These are phyloP conservation scores for Hyphopichia wangnamkhiaoensis DNA, from an alignment of 1,139 yeast species.

Conservation along the genomic window DNA sequence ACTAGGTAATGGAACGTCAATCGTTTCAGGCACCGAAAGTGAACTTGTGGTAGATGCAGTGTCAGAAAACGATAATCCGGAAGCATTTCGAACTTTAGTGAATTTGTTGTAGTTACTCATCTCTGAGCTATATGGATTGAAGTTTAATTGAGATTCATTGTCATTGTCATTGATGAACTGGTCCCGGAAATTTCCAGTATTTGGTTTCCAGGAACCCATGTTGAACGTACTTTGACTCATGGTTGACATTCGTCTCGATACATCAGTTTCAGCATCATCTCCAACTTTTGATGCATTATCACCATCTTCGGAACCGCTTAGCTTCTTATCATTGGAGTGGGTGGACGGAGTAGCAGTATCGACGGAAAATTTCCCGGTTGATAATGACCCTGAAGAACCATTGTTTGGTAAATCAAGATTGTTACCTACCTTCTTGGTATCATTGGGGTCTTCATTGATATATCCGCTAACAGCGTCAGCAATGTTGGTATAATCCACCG, in stretches of 20 bases:
- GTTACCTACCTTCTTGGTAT: slow-evolving; percentile 2
- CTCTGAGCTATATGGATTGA: slow-evolving; percentile 27
- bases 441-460: slow-evolving; percentile 14
- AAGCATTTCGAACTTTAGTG: slow-evolving; percentile 30
- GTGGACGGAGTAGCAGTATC: slow-evolving; percentile 11
- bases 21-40: slow-evolving; percentile 44
- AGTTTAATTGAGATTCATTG: slow-evolving; percentile 40
- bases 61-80: slow-evolving; percentile 20
- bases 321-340: too few species aligned
- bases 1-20: slow-evolving; percentile 42
- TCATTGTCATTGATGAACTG: slow-evolving; percentile 51
- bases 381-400: slow-evolving; percentile 37
- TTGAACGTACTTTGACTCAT: slow-evolving; percentile 42
- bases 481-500: slow-evolving; percentile 27
- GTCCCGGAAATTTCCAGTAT: slow-evolving; percentile 50
- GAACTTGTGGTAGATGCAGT: slow-evolving; percentile 28
- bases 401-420: background rate
- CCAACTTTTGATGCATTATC: background rate
- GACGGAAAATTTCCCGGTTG: slow-evolving; percentile 37
- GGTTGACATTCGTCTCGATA: slow-evolving; percentile 35
- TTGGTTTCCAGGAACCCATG: slow-evolving; percentile 57
- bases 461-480: slow-evolving; percentile 30
- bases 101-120: slow-evolving; percentile 32
- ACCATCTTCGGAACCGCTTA: background rate
- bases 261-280: slow-evolving; percentile 10